phyloP scores from a whole-genome alignment of 352 stramenopile species.

The Globisporangium cylindrosporum region DNA sequence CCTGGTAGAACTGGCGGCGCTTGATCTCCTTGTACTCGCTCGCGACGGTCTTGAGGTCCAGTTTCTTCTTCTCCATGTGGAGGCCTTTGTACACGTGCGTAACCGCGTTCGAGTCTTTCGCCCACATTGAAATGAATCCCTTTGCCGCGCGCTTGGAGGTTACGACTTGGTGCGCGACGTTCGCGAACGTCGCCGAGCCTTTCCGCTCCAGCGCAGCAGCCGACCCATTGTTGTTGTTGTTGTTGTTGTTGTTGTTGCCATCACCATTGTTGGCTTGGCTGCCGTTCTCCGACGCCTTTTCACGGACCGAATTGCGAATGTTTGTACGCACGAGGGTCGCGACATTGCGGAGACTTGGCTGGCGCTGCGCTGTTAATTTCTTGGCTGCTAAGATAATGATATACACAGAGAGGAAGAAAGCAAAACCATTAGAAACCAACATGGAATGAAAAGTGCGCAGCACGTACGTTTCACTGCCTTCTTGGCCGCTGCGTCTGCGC shows the following conservation, averaged over 20 bases:
- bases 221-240: not conserved
- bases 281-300: slow-evolving; percentile 12
- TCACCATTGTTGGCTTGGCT: not conserved
- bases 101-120: slow-evolving; percentile 35
- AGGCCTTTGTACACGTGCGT: slow-evolving; percentile 78
- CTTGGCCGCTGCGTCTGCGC: not conserved
- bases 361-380: slow-evolving; percentile 21
- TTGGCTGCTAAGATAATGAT: slow-evolving; percentile 19
- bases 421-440: not conserved
- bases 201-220: slow-evolving; percentile 20
- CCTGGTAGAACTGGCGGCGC: slow-evolving; percentile 85
- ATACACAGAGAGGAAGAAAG: not conserved
- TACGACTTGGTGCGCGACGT: slow-evolving; percentile 74
- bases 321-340: slow-evolving; percentile 60
- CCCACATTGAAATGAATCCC: slow-evolving; percentile 80
- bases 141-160: slow-evolving; percentile 61
- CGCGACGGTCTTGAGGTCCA: slow-evolving; percentile 68
- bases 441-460: not conserved
- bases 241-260: slow-evolving; percentile 2
- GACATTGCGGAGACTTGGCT: slow-evolving; percentile 62
- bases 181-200: slow-evolving; percentile 50
- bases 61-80: slow-evolving; percentile 90
- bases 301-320: slow-evolving; percentile 36
- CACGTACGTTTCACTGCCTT: slow-evolving; percentile 15
- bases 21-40: slow-evolving; percentile 88